Evolutionary conservation across 768 basidiomycete species (phyloP).

Genomic region (Piloderma croceum): DNA sequence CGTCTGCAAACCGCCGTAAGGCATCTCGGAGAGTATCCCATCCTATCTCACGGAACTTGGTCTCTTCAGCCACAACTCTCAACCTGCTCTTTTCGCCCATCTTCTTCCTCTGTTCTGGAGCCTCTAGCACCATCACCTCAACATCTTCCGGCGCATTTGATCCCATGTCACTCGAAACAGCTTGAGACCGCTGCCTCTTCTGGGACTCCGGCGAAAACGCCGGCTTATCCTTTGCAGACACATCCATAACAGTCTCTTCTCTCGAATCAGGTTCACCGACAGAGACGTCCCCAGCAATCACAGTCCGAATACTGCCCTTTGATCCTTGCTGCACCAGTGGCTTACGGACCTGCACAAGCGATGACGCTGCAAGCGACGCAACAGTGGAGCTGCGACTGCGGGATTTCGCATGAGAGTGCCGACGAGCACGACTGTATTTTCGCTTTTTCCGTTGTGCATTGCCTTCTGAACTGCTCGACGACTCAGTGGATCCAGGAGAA

Average conservation of each 20-base stretch:
- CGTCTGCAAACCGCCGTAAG: constrained; percentile 57
- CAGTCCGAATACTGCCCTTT: constrained; percentile 65
- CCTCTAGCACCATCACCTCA: too few relatives aligned
- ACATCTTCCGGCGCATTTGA: too few relatives aligned
- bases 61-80: constrained; percentile 43
- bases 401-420: too few relatives aligned
- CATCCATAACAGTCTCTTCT: constrained; percentile 5
- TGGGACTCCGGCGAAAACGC: constrained; percentile 6
- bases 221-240: constrained; percentile 2
- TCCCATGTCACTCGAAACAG: constrained; percentile 18
- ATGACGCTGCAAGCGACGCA: constrained; percentile 49
- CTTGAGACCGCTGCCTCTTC: constrained; percentile 14
- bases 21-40: constrained; percentile 52
- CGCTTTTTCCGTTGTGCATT: constrained; percentile 7
- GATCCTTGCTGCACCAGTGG: constrained; percentile 45
- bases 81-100: constrained; percentile 14
- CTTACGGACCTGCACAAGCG: constrained; percentile 15
- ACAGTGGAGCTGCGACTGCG: constrained; percentile 65
- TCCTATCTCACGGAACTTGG: constrained; percentile 43
- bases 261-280: constrained; percentile 2
- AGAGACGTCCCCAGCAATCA: constrained; percentile 46
- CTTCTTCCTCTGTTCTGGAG: too few relatives aligned
- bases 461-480: neutral
- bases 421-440: too few relatives aligned
- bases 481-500: constrained; percentile 55